Base-by-base conservation (phyloP, 129 eudicot species). In the Pulicaria dysenterica region DNA sequence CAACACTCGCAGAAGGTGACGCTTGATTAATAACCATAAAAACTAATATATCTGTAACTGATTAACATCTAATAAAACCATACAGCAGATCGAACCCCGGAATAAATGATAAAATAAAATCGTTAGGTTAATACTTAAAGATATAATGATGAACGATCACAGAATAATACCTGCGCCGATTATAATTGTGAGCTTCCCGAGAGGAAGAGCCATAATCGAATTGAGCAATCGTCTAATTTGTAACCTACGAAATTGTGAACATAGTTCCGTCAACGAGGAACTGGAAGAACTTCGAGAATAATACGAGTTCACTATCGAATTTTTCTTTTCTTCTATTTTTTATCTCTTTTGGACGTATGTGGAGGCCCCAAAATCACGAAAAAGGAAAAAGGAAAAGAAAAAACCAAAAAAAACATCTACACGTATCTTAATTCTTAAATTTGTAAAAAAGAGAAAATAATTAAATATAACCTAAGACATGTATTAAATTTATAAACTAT, bases 141-240 rank as follows among this genome's bases (percentile, higher is more conserved):
- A 31, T 17, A 19, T 31, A 42, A 15, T 59, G 39, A 61, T 61
- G 67, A 61, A 45, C 31, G 31, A 39, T 12, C 49, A 58, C 43
- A 34, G 45, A 55, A 13, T n/a, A 10, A 55, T 10, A 89, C 96
- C 98, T 79, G 98, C 98, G 47, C 98, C 98, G 58, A 89, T 81
- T 70, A 92, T 64, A 74, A 89, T 57, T 7, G 84, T 77, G 55
- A 92, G 86, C 86, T 87, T 89, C 75, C 87, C 96, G 8, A 89
- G 76, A 70, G 96, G 75, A 63, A 91, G 92, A 15, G 95, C 86
- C 97, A 91, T 91, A 13, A 72, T 62, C 75, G 65, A 51, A 46
- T 57, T 36, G 58, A 77, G n/a, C 61, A 57, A 59, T 8, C 34
- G 67, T 13, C 38, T 61, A 24, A 24, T 24, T 24, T 24, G 31